Conservation (phyloP, 345 rosid species). For the Pistacia atlantica region DNA sequence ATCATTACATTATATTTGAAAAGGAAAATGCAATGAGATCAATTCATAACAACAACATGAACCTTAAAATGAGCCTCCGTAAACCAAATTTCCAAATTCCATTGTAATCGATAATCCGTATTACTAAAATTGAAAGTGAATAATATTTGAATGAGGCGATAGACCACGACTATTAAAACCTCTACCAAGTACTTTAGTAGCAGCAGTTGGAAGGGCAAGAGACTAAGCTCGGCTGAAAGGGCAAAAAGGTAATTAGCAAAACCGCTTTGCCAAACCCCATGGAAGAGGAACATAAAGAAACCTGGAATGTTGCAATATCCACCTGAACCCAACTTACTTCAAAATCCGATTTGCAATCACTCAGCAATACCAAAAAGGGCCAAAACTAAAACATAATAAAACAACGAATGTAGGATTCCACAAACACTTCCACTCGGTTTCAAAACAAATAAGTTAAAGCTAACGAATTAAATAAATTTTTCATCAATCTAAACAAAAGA, state of each 20-base stretch:
- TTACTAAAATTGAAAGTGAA: too few relatives aligned
- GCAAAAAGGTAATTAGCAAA: background rate
- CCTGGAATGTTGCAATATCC: conserved; percentile 1
- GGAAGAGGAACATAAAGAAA: background rate
- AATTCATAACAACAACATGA: background rate
- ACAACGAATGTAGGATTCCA: background rate
- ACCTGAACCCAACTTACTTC: background rate
- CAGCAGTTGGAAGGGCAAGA: background rate
- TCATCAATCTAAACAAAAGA: background rate
- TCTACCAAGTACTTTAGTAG: background rate
- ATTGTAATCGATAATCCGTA: too few relatives aligned
- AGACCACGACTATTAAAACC: background rate
- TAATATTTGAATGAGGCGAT: too few relatives aligned
- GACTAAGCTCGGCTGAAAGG: background rate
- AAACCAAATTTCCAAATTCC: too few relatives aligned
- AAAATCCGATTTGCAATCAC: background rate
- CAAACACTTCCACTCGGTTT: background rate
- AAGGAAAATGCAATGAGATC: background rate
- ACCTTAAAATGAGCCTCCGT: background rate
- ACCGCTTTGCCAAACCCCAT: background rate
- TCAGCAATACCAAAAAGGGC: conserved; percentile 3
- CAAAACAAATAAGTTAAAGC: background rate
- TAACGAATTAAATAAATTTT: background rate
- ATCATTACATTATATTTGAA: background rate
- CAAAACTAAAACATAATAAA: conserved; percentile 8